Evolutionary conservation across 2,329 filamentous ascomycete species (phyloP).

Genomic region (Talaromyces sp.): DNA sequence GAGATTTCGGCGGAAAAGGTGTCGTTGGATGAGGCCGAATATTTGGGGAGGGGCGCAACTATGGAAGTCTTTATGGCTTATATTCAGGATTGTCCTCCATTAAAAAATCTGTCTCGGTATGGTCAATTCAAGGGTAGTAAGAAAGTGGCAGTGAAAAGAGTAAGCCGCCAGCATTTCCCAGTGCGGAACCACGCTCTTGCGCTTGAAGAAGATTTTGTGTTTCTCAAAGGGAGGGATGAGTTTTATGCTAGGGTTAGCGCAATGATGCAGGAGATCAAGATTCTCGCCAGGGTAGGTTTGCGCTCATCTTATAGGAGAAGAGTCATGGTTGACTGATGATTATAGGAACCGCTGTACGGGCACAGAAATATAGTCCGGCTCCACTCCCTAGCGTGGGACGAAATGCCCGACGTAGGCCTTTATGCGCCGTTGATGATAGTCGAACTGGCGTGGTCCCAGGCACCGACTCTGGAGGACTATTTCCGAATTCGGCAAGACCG

Average conservation of each 20-base stretch:
- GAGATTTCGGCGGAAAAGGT: not conserved
- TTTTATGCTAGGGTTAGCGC: not conserved
- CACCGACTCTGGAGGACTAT: not conserved
- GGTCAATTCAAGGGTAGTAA: not conserved
- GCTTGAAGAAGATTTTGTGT: not conserved
- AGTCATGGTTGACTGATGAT: not conserved
- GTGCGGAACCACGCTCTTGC: not conserved
- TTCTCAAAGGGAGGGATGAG: slow-evolving; percentile 4
- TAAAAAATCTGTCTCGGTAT: not conserved
- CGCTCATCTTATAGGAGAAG: not conserved
- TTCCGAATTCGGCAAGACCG: not conserved
- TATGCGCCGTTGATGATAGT: not conserved
- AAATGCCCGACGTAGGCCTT: not conserved
- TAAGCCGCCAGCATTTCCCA: not conserved
- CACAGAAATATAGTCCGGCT: slow-evolving; percentile 5
- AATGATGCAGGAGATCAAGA: slow-evolving; percentile 8
- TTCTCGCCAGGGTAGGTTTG: not conserved
- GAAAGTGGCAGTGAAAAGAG: not conserved
- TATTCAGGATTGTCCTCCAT: not conserved
- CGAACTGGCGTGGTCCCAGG: not conserved
- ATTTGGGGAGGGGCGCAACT: not conserved
- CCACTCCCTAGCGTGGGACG: not conserved
- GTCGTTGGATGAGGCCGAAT: not conserved
- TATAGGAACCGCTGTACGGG: not conserved
- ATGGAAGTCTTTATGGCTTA: not conserved